Percentiles rank a stretch among this genome's conserved stretches.
Conservation (phyloP, 2,329 filamentous ascomycete genomes). For the Erysiphe pulchra region DNA sequence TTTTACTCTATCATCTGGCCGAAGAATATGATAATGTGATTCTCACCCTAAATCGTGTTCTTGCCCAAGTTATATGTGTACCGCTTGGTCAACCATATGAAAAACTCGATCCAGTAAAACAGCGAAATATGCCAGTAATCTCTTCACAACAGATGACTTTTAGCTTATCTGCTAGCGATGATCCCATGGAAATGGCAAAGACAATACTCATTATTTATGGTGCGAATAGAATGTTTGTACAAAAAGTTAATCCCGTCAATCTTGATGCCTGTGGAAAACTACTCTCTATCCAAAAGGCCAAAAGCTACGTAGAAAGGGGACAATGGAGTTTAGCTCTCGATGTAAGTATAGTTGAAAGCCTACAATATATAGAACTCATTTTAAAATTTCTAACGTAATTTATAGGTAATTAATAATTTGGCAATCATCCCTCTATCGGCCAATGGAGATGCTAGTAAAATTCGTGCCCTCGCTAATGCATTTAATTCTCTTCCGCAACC, state of each 20-base stretch:
- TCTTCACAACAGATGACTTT: constrained; percentile 14
- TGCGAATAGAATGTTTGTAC: constrained; percentile 30
- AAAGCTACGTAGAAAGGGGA: constrained; percentile 28
- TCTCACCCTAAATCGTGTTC: constrained; percentile 61
- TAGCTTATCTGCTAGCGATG: constrained; percentile 40
- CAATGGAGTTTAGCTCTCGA: constrained; percentile 37
- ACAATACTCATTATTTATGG: constrained; percentile 38
- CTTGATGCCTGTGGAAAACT: constrained; percentile 32
- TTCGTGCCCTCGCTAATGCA: constrained; percentile 55
- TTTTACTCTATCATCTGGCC: constrained; percentile 80
- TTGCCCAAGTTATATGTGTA: constrained; percentile 70
- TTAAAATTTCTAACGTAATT: constrained; percentile 6
- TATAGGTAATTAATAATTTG: constrained; percentile 43
- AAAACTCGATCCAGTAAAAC: constrained; percentile 31
- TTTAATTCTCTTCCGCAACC: constrained; percentile 58
- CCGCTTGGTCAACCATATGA: constrained; percentile 64
- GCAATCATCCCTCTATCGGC: constrained; percentile 61
- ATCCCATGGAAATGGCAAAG: constrained; percentile 33
- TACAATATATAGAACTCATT: background rate
- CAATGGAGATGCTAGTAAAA: constrained; percentile 45
- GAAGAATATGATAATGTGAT: constrained; percentile 93
- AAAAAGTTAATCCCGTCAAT: constrained; percentile 30
- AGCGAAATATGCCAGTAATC: constrained; percentile 5
- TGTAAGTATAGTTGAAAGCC: constrained; percentile 21
- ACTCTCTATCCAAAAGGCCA: constrained; percentile 32